Base-by-base conservation (phyloP, 495 filamentous ascomycete species). In the Endocarpon pusillum region DNA sequence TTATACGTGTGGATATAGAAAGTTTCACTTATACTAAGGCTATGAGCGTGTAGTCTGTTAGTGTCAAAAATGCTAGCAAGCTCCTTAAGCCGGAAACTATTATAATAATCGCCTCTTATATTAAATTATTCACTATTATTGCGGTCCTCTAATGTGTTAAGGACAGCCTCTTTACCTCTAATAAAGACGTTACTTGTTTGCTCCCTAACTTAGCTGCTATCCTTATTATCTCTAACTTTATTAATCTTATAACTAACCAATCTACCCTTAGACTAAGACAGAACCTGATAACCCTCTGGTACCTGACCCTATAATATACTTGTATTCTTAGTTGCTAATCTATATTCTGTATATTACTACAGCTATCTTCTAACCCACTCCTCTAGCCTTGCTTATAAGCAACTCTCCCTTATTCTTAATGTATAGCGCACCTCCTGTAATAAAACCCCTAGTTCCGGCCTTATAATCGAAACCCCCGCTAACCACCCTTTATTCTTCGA, bases 281-380 rank as follows among this genome's bases (percentile, higher is more conserved):
- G n/a, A n/a, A n/a, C n/a, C n/a, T n/a, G n/a, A n/a, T n/a, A n/a
- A n/a, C n/a, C n/a, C n/a, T n/a, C n/a, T n/a, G n/a, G n/a, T n/a
- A n/a, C n/a, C n/a, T n/a, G n/a, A n/a, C n/a, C n/a, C n/a, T n/a
- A n/a, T n/a, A n/a, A n/a, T n/a, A n/a, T n/a, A n/a, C n/a, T n/a
- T n/a, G n/a, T n/a, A n/a, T 5, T n/a, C 2, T 10, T 24, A 3
- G 10, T 16, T 10, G 7, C 9, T 35, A 3, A 23, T 11, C 7
- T 3, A 17, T 33, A 33, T 25, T 24, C 18, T 31, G 8, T 18
- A 12, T 1, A 2, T 7, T 19, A 21, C 5, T n/a, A 42, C 45
- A 46, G 8, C n/a, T n/a, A n/a, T n/a, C 49, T 71, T 12, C 51
- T 72, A 3, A 58, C 60, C 3, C 65, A 71, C 39, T 59, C 55